These are phyloP conservation scores for Ogataea glucozyma DNA, from an alignment of 805 yeast genomes.

Conservation along the genomic window DNA sequence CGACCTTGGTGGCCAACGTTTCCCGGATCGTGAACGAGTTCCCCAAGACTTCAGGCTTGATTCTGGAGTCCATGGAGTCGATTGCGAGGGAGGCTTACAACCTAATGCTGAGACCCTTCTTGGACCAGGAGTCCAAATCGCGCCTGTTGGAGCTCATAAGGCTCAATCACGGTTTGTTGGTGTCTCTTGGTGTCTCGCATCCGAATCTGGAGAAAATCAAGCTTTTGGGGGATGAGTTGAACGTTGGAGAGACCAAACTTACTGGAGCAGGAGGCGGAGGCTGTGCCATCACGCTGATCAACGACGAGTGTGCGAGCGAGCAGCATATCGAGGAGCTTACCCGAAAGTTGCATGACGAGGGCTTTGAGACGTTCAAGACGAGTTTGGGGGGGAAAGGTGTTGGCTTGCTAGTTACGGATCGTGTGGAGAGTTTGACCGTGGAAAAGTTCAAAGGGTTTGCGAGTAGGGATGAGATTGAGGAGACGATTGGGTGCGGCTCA, in stretches of 20 bases:
- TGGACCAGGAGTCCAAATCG: conserved; percentile 43
- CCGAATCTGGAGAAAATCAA: conserved; percentile 82
- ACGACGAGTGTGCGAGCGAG: conserved; percentile 43
- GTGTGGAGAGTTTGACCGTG: conserved; percentile 25
- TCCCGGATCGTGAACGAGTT: conserved; percentile 51
- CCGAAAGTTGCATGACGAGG: conserved; percentile 41
- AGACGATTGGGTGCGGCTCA: conserved; percentile 44
- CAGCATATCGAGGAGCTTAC: conserved; percentile 38
- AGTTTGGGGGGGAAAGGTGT: conserved; percentile 90
- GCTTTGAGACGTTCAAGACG: conserved; percentile 77
- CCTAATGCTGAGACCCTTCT: conserved; percentile 54
- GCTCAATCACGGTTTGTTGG: conserved; percentile 85
- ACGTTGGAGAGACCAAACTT: conserved; percentile 84
- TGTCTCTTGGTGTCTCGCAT: conserved; percentile 87
- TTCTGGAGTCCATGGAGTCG: conserved; percentile 75
- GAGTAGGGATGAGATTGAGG: conserved; percentile 50
- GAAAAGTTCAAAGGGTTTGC: conserved; percentile 41
- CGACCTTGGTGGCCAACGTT: conserved; percentile 78
- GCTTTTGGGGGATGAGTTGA: conserved; percentile 58
- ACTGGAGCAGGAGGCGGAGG: conserved; percentile 99
- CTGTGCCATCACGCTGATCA: conserved; percentile 85
- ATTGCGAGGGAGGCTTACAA: conserved; percentile 73
- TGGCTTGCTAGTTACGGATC: conserved; percentile 44
- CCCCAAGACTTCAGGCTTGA: conserved; percentile 55
- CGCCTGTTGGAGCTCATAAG: conserved; percentile 63